Evolutionary conservation across 1,139 yeast genomes (phyloP).

Genomic region (Pichia cactophila): DNA sequence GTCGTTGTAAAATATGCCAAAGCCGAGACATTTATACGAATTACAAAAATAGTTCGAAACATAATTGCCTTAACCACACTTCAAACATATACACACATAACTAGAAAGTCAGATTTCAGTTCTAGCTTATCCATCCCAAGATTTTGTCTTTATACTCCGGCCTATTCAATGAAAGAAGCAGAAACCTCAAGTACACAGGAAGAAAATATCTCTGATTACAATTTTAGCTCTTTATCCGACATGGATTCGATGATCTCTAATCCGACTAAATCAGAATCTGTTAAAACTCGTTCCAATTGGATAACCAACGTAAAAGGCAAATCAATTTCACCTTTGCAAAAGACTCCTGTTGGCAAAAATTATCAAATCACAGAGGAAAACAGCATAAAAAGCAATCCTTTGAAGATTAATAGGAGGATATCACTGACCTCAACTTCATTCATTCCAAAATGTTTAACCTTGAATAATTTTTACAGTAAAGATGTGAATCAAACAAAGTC

Average conservation of each 20-base stretch:
- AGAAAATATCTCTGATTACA: neutral
- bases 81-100: too few species aligned
- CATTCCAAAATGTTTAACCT: conserved; percentile 16
- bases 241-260: neutral
- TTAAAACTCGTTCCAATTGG: conserved; percentile 7
- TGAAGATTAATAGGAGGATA: conserved; percentile 9
- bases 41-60: neutral
- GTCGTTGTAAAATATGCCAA: neutral
- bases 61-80: neutral
- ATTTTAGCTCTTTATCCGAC: neutral
- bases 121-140: too few species aligned
- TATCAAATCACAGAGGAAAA: neutral
- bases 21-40: neutral
- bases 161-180: neutral
- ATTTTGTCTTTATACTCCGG: too few species aligned
- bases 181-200: neutral
- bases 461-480: neutral
- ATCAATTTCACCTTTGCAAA: neutral
- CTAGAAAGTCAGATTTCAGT: too few species aligned
- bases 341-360: too few species aligned
- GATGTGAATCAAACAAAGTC: neutral
- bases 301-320: conserved; percentile 5
- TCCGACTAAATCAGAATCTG: neutral
- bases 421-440: conserved; percentile 9
- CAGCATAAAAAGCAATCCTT: neutral